phyloP scores from a whole-genome alignment of 306 rosid species.

The Cicer yamashitae region DNA sequence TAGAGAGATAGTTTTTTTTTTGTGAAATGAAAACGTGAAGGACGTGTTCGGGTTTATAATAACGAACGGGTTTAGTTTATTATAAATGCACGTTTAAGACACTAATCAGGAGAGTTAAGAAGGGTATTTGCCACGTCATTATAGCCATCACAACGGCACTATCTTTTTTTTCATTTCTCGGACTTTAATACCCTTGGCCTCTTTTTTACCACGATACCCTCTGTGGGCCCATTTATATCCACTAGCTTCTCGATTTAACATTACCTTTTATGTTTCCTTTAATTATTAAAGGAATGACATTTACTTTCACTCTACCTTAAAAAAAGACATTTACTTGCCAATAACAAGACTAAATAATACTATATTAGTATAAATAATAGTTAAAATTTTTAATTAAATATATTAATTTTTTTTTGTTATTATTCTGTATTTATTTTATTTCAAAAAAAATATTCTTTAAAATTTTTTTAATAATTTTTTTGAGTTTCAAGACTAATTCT shows the following conservation, averaged over 20 bases:
- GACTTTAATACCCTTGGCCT: slow-evolving; percentile 45
- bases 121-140: slow-evolving; percentile 59
- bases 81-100: slow-evolving; percentile 11
- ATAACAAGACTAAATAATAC: no score
- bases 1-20: slow-evolving; percentile 22
- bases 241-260: slow-evolving; percentile 42
- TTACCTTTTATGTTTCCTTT: neutral
- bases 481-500: fast-evolving
- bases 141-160: slow-evolving; percentile 59
- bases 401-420: no score
- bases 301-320: slow-evolving; percentile 18
- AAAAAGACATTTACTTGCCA: no score
- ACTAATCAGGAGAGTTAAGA: slow-evolving; percentile 43
- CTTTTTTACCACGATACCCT: slow-evolving; percentile 51
- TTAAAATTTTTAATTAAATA: no score
- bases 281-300: neutral
- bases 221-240: slow-evolving; percentile 27
- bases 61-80: slow-evolving; percentile 21
- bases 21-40: neutral
- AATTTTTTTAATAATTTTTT: no score
- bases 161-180: neutral
- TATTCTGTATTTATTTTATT: no score
- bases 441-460: no score
- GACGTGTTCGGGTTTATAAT: slow-evolving; percentile 50
- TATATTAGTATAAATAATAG: no score